Evolutionary conservation across 441 rosid genomes (phyloP).

Genomic region (Pelargonium myrrhifolium): DNA sequence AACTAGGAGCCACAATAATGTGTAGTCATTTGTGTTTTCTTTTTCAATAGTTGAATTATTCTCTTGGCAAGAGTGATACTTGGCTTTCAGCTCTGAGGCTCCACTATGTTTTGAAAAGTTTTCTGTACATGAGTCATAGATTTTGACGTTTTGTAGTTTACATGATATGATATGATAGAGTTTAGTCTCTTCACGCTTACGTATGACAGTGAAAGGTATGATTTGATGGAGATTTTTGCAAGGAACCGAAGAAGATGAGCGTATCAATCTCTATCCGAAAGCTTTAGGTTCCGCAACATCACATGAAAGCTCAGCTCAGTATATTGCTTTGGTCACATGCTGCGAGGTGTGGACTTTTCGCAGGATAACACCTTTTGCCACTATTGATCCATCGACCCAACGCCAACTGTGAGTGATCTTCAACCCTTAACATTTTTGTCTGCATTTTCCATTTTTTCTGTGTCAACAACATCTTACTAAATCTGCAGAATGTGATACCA

Average conservation of each 20-base stretch:
- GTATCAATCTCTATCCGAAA: conserved; percentile 3
- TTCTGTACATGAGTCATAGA: conserved; percentile 4
- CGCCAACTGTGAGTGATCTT: background rate
- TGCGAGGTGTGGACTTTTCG: background rate
- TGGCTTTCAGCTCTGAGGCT: background rate
- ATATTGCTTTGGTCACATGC: conserved; percentile 7
- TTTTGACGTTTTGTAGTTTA: conserved; percentile 1
- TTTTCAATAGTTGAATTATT: background rate
- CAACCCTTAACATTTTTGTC: background rate
- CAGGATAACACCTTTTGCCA: background rate
- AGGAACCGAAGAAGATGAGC: conserved; percentile 4
- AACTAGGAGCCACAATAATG: conserved; percentile 1
- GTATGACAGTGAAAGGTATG: conserved; percentile 27
- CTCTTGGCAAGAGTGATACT: background rate
- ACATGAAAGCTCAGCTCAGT: conserved; percentile 12
- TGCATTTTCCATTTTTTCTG: background rate
- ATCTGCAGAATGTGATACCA: conserved; percentile 3
- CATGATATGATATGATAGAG: conserved; percentile 27
- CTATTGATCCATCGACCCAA: background rate
- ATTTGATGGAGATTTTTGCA: conserved; percentile 28
- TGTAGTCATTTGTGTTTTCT: background rate
- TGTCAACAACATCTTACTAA: background rate
- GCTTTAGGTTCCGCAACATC: conserved; percentile 11
- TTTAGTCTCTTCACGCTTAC: conserved; percentile 52
- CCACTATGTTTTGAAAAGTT: conserved; percentile 7